phyloP scores from a whole-genome alignment of 176 grass and related monocot species.

The Hsuehochloa calcarea region DNA sequence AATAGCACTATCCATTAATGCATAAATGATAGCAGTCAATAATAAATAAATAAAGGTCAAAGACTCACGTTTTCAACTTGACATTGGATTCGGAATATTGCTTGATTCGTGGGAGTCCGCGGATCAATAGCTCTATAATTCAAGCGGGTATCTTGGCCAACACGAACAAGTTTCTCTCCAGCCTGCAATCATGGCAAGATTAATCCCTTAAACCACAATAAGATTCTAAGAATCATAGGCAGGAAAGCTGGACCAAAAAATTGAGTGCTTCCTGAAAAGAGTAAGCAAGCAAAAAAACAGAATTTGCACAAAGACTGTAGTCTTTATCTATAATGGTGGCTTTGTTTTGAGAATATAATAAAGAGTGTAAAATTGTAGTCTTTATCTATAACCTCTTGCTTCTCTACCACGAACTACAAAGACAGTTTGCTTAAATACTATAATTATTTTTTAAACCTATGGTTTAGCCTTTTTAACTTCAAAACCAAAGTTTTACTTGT shows the following conservation, averaged over 20 bases:
- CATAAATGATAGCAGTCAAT: neutral
- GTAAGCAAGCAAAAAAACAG: neutral
- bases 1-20: neutral
- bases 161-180: constrained; percentile 83
- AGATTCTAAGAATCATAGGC: neutral
- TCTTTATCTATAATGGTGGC: too few species aligned
- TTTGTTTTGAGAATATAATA: too few species aligned
- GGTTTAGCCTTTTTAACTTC: too few species aligned
- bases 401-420: too few species aligned
- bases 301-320: too few species aligned
- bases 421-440: too few species aligned
- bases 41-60: neutral
- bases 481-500: too few species aligned
- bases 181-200: constrained; percentile 36
- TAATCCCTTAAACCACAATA: neutral
- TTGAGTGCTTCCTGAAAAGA: neutral
- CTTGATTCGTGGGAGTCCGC: constrained; percentile 72
- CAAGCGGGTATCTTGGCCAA: constrained; percentile 86
- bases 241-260: neutral
- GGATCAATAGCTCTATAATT: constrained; percentile 75
- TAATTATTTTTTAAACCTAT: too few species aligned
- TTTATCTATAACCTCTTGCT: too few species aligned
- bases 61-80: constrained; percentile 73
- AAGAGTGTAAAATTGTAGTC: too few species aligned
- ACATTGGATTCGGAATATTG: constrained; percentile 70